Percentiles rank a stretch among this genome's conserved stretches.
Evolutionary conservation across 495 filamentous ascomycete genomes (phyloP).

Genomic region (Penicillium roqueforti): DNA sequence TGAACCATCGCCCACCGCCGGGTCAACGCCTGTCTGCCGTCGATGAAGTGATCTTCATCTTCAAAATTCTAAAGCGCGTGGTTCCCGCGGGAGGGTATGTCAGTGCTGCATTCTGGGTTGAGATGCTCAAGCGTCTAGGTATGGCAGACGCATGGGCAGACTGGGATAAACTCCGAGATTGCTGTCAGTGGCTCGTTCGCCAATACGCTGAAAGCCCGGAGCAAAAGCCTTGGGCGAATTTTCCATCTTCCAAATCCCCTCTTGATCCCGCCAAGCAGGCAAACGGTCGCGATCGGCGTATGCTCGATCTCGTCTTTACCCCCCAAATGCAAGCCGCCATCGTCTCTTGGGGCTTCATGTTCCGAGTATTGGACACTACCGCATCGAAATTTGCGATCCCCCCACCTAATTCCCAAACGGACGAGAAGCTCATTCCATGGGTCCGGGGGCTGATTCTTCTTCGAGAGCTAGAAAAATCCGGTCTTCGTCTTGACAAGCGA

Average conservation of each 20-base stretch:
- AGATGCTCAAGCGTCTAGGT: constrained; percentile 41
- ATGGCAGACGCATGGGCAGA: constrained; percentile 23
- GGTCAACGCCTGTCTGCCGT: constrained; percentile 12
- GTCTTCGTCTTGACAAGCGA: constrained; percentile 37
- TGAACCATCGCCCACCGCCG: constrained; percentile 22
- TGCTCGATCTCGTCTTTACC: constrained; percentile 44
- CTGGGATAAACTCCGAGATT: constrained; percentile 37
- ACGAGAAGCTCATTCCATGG: constrained; percentile 34
- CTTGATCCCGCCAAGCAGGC: background rate
- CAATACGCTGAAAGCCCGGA: constrained; percentile 28
- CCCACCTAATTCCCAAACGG: constrained; percentile 2
- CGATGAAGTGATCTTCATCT: constrained; percentile 34
- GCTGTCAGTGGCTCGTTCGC: constrained; percentile 41
- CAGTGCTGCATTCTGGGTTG: constrained; percentile 36
- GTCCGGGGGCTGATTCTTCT: constrained; percentile 51
- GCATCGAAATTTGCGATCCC: constrained; percentile 10
- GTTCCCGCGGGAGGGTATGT: constrained; percentile 30
- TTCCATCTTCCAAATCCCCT: background rate
- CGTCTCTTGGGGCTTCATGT: constrained; percentile 57
- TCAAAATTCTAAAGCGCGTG: constrained; percentile 34
- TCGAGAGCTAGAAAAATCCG: constrained; percentile 40
- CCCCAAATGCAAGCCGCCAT: constrained; percentile 47
- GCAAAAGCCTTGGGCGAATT: background rate
- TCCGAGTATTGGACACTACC: constrained; percentile 24
- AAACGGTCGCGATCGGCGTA: constrained; percentile 13